Base-by-base conservation (phyloP, 148 eudicot genomes). In the Tetragonia tetragonoides region DNA sequence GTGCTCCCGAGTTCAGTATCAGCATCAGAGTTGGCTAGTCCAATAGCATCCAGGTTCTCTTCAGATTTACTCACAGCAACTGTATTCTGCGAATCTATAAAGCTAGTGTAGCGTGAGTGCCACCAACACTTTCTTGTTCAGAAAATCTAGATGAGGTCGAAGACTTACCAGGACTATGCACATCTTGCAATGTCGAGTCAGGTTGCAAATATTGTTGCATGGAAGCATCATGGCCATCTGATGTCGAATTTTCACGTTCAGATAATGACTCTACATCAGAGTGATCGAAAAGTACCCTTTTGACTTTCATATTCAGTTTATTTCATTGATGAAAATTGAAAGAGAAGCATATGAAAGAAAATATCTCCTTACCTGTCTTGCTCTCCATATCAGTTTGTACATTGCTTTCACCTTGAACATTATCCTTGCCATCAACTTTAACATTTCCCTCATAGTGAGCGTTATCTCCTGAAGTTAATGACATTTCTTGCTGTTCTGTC, bases 401-500 rank as follows among this genome's bases (percentile, higher is more conserved):
- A 49, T 74, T 56, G 62, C 64, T 72, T 72, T 75, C 79, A 21
- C 79, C 89, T 67, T 67, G 62, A 69, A 57, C 75, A 47, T 37
- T 74, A 80, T 44, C 41, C 77, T 78, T 80, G 59, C 68, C 83
- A 47, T 85, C 88, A 66, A 61, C 81, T 54, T 44, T 73, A 70
- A 83, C 77, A 63, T 85, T 83, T 83, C 78, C 87, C 65, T 78
- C 83, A 66, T 47, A 4, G 75, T 74, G 67, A 81, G 80, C 80
- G 23, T 80, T 85, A 56, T 89, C 86, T 77, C 81, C 90, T 71
- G 88, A 83, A 51, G 83, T 77, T 82, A 90, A 78, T 51, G 83
- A 61, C 70, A 66, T 67, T 84, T 90, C 97, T 79, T 90, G 93
- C 69, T 89, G 84, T 77, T 84, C 77, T 66, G 89, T 85, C 82